phyloP scores from a whole-genome alignment of 2,329 filamentous ascomycete genomes.

The Diaporthe vaccinii region DNA sequence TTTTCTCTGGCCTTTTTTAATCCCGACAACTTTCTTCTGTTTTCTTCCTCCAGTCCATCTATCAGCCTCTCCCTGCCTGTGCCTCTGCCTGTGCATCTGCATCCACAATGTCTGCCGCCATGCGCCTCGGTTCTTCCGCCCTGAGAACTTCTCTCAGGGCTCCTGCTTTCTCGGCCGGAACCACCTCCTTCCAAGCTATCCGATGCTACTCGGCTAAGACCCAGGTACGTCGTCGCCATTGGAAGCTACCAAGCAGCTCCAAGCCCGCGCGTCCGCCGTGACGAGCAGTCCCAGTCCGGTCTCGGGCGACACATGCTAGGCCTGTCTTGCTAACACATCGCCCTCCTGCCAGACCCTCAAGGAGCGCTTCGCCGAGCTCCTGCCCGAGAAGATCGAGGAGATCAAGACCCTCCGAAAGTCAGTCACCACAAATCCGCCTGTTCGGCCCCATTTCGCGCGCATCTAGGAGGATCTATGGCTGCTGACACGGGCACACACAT shows the following conservation, averaged over 20 bases:
- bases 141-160: conserved; percentile 82
- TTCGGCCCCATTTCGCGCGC: conserved; percentile 36
- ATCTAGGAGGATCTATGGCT: conserved; percentile 32
- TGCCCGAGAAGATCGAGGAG: conserved; percentile 95
- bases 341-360: conserved; percentile 81
- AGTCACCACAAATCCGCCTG: conserved; percentile 52
- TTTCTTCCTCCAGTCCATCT: conserved; percentile 48
- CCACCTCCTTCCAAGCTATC: conserved; percentile 82
- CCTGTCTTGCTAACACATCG: conserved; percentile 45
- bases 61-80: conserved; percentile 45
- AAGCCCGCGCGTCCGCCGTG: not conserved
- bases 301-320: not conserved
- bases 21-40: conserved; percentile 52
- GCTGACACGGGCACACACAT: conserved; percentile 45
- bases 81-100: conserved; percentile 47
- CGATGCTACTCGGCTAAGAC: conserved; percentile 95
- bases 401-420: conserved; percentile 99
- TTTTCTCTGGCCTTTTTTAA: conserved; percentile 50
- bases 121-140: conserved; percentile 85
- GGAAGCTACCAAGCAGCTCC: not conserved
- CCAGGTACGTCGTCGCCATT: conserved; percentile 70
- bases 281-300: not conserved
- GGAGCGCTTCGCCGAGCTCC: conserved; percentile 96
- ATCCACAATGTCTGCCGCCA: conserved; percentile 83
- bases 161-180: conserved; percentile 76